These are phyloP conservation scores for Dactylellina leptospora DNA, from an alignment of 2,329 filamentous ascomycete species.

Conservation along the genomic window DNA sequence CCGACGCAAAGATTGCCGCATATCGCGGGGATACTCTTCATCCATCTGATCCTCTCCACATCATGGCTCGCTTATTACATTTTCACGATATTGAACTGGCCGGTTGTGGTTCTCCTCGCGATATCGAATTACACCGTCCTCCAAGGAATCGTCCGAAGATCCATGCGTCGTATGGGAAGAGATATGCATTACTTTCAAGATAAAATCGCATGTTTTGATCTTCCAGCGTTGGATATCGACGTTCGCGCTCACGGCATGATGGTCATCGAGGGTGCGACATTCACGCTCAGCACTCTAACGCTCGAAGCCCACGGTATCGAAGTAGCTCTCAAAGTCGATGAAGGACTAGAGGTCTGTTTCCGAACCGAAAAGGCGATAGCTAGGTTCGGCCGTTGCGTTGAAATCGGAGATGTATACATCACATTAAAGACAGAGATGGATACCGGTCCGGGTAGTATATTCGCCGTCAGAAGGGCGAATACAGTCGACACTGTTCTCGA, in stretches of 20 bases:
- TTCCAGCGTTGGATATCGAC: constrained; percentile 66
- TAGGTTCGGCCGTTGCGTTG: constrained; percentile 64
- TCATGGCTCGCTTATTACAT: constrained; percentile 45
- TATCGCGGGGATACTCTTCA: constrained; percentile 7
- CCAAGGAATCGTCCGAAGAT: constrained; percentile 20
- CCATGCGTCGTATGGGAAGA: constrained; percentile 25
- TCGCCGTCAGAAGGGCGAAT: constrained; percentile 51
- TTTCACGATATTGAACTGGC: constrained; percentile 30
- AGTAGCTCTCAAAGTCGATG: constrained; percentile 65
- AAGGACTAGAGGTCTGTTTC: constrained; percentile 67
- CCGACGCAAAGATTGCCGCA: constrained; percentile 30
- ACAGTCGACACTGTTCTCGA: constrained; percentile 60
- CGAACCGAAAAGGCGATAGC: constrained; percentile 65
- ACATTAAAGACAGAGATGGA: constrained; percentile 63
- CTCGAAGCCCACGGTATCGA: constrained; percentile 66
- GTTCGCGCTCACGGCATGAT: constrained; percentile 66
- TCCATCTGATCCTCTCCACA: constrained; percentile 40
- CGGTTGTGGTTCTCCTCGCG: constrained; percentile 26
- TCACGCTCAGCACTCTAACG: constrained; percentile 65
- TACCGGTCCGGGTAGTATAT: constrained; percentile 57
- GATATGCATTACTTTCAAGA: constrained; percentile 50
- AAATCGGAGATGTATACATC: constrained; percentile 66
- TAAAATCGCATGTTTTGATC: constrained; percentile 49
- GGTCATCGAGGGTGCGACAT: constrained; percentile 65
- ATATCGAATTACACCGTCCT: constrained; percentile 32